Percentiles rank a stretch among this genome's conserved stretches.
These are phyloP conservation scores for Exophiala alcalophila DNA, from an alignment of 2,329 filamentous ascomycete genomes.

Conservation along the genomic window DNA sequence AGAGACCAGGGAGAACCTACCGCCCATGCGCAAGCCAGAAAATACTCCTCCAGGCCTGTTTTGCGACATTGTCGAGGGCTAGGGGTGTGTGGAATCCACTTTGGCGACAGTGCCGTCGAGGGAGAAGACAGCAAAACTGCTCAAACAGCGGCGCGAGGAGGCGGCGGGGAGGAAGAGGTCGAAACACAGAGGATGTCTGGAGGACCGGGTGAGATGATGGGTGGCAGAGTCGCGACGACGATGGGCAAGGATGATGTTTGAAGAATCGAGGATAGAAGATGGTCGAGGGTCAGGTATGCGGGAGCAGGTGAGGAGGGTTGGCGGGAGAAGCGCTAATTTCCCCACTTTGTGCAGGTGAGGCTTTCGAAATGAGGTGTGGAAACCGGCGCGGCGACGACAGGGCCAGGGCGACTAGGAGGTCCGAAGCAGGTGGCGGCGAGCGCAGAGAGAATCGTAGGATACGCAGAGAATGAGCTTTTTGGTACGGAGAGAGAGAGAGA, in stretches of 20 bases:
- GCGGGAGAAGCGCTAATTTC: constrained; percentile 32
- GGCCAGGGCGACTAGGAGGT: constrained; percentile 22
- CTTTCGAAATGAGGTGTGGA: constrained; percentile 30
- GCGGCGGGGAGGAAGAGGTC: constrained; percentile 12
- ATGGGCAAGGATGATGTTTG: constrained; percentile 12
- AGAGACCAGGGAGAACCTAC: constrained; percentile 57
- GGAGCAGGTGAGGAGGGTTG: constrained; percentile 26
- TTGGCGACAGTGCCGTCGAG: constrained; percentile 24
- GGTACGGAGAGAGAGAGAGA: constrained; percentile 9
- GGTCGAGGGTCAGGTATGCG: constrained; percentile 26
- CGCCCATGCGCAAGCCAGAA: constrained; percentile 88
- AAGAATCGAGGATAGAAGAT: constrained; percentile 23
- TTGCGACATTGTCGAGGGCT: constrained; percentile 68
- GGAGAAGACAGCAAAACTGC: constrained; percentile 12
- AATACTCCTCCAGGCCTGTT: constrained; percentile 83
- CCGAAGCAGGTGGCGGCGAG: constrained; percentile 12
- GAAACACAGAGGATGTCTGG: constrained; percentile 12
- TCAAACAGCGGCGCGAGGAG: constrained; percentile 19
- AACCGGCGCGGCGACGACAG: constrained; percentile 27
- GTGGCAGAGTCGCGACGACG: constrained; percentile 12
- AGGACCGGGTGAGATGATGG: constrained; percentile 10
- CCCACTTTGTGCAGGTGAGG: constrained; percentile 30
- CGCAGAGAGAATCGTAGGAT: constrained; percentile 6
- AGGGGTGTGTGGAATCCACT: constrained; percentile 31
- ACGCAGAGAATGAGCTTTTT: too few relatives aligned